A percentile compares a stretch with the other conserved stretches of the same genome.
These are phyloP conservation scores for Beauveria varroae DNA, from an alignment of 2,329 filamentous ascomycete species.

Conservation along the genomic window DNA sequence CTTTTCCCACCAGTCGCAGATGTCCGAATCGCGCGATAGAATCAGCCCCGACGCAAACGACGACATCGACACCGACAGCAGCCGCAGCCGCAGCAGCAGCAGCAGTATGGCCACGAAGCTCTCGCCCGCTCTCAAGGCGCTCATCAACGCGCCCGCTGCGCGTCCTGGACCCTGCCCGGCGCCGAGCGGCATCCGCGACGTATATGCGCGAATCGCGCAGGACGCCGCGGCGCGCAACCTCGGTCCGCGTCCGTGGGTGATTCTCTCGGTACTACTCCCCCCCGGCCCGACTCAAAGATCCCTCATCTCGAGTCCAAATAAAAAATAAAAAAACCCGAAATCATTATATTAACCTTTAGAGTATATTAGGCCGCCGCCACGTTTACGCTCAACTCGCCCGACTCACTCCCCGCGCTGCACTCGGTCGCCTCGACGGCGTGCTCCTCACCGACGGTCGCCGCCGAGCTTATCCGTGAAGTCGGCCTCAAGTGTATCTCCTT, in stretches of 20 bases:
- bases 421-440: constrained; percentile 32
- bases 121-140: constrained; percentile 60
- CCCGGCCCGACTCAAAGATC: neutral
- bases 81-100: neutral
- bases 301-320: neutral
- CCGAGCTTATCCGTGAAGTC: constrained; percentile 68
- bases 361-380: constrained; percentile 61
- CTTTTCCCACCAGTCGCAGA: neutral
- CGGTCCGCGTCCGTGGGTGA: constrained; percentile 57
- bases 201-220: constrained; percentile 57
- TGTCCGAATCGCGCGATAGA: no score
- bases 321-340: no score
- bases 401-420: constrained; percentile 60
- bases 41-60: no score
- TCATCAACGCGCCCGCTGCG: constrained; percentile 64
- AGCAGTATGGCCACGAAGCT: constrained; percentile 60
- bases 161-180: constrained; percentile 58
- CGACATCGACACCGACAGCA: constrained; percentile 15
- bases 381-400: constrained; percentile 80
- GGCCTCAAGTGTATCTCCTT: constrained; percentile 73
- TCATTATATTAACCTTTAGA: no score
- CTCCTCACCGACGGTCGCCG: constrained; percentile 38
- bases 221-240: constrained; percentile 57
- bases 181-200: constrained; percentile 50
- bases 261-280: constrained; percentile 45